Evolutionary conservation across 2,329 filamentous ascomycete species (phyloP).

Genomic region (Talaromyces verruculosus): DNA sequence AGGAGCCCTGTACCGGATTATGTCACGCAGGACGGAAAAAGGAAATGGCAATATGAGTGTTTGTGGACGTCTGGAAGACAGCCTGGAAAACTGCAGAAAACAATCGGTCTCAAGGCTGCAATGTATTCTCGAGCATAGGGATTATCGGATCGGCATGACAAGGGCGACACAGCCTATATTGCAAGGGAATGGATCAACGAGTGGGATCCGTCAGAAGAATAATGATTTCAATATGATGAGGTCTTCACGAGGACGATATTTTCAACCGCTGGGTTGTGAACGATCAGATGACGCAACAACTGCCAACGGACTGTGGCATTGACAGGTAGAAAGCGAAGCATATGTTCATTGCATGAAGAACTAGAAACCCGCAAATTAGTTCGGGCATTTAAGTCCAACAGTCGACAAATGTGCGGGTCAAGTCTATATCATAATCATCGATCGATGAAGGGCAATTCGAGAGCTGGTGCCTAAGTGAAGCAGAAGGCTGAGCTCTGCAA

Average conservation of each 20-base stretch:
- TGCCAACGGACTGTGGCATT: constrained; percentile 7
- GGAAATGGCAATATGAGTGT: neutral
- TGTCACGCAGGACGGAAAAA: neutral
- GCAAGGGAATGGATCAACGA: neutral
- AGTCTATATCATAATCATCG: constrained; percentile 11
- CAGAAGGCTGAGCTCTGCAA: neutral
- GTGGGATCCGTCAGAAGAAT: neutral
- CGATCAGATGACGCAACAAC: neutral
- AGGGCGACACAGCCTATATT: neutral
- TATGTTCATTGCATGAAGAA: constrained; percentile 10
- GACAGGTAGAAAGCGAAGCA: neutral
- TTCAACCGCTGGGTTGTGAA: neutral
- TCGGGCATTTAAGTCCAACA: constrained; percentile 2
- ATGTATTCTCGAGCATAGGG: neutral
- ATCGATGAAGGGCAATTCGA: neutral
- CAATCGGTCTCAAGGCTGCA: neutral
- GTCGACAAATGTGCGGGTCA: neutral
- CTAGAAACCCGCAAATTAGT: neutral
- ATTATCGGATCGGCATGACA: neutral
- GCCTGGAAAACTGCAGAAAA: neutral
- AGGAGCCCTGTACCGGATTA: neutral
- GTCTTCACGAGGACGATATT: neutral
- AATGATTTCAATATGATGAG: neutral
- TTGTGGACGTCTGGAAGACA: neutral
- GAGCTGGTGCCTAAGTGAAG: neutral